phyloP scores from a whole-genome alignment of 2,329 filamentous ascomycete species.

The Sarocladiaceae sp. region DNA sequence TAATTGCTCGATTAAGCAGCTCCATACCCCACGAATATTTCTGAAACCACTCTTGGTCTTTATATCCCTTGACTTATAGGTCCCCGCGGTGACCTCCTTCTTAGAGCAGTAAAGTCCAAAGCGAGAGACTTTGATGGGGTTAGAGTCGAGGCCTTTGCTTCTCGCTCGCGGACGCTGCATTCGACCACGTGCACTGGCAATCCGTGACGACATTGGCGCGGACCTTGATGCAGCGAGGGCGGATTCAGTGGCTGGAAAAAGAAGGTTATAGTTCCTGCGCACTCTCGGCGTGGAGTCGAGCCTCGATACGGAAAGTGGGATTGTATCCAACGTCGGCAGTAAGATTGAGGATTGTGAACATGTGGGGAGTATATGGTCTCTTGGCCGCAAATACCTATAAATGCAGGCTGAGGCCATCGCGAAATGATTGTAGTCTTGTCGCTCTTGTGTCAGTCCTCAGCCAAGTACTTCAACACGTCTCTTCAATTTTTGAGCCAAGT shows the following conservation, averaged over 20 bases:
- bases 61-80: background rate
- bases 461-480: background rate
- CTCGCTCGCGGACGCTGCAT: background rate
- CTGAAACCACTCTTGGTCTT: background rate
- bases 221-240: background rate
- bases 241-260: conserved; percentile 2
- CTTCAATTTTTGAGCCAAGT: background rate
- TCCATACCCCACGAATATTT: no score
- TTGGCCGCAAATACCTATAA: no score
- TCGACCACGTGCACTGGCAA: background rate
- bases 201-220: background rate
- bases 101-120: background rate
- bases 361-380: no score
- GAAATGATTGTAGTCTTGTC: no score
- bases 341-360: no score
- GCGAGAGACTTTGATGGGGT: background rate
- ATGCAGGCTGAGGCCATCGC: no score
- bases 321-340: background rate
- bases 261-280: background rate
- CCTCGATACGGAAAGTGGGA: background rate
- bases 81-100: background rate
- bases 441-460: background rate
- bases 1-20: conserved; percentile 8
- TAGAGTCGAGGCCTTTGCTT: background rate
- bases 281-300: conserved; percentile 1